Conservation (phyloP, 2,329 filamentous ascomycete species). For the Hypoxylon sp. region DNA sequence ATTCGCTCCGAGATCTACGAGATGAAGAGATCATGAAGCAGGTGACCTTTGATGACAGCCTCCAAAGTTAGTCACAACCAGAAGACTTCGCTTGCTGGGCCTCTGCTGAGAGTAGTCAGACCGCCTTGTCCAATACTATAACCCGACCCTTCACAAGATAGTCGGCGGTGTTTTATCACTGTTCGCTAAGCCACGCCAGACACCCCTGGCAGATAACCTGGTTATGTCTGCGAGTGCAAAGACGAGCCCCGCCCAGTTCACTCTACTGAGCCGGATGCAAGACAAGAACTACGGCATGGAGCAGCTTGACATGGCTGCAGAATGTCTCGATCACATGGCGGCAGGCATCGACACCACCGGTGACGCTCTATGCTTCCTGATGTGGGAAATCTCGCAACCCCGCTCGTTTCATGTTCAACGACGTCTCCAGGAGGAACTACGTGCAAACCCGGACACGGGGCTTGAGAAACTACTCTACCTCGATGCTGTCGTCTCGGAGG, state of each 20-base stretch:
- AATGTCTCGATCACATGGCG: slow-evolving; percentile 78
- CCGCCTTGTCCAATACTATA: slow-evolving; percentile 70
- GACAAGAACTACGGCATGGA: slow-evolving; percentile 64
- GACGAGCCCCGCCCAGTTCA: slow-evolving; percentile 64
- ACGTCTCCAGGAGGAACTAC: slow-evolving; percentile 66
- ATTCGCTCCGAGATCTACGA: slow-evolving; percentile 66
- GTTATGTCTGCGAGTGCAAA: slow-evolving; percentile 65
- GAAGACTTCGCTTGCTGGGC: background rate
- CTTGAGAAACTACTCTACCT: slow-evolving; percentile 69
- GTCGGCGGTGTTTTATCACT: slow-evolving; percentile 60
- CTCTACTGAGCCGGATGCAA: slow-evolving; percentile 69
- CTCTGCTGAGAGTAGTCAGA: slow-evolving; percentile 56
- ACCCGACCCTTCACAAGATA: slow-evolving; percentile 63
- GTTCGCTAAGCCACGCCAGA: slow-evolving; percentile 66
- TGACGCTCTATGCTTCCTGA: slow-evolving; percentile 76
- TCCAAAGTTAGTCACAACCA: slow-evolving; percentile 67
- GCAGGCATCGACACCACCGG: slow-evolving; percentile 80
- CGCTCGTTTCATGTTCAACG: slow-evolving; percentile 64
- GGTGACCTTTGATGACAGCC: slow-evolving; percentile 74
- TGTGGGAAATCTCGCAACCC: slow-evolving; percentile 77
- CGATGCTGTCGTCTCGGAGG: slow-evolving; percentile 73
- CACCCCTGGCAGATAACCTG: slow-evolving; percentile 70
- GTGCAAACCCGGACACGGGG: slow-evolving; percentile 53
- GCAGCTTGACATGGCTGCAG: slow-evolving; percentile 70
- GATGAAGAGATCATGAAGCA: slow-evolving; percentile 77